Percentiles rank a stretch among this genome's conserved stretches.
Conservation (phyloP, 2,329 filamentous ascomycete genomes). For the Sporothrix humicola region DNA sequence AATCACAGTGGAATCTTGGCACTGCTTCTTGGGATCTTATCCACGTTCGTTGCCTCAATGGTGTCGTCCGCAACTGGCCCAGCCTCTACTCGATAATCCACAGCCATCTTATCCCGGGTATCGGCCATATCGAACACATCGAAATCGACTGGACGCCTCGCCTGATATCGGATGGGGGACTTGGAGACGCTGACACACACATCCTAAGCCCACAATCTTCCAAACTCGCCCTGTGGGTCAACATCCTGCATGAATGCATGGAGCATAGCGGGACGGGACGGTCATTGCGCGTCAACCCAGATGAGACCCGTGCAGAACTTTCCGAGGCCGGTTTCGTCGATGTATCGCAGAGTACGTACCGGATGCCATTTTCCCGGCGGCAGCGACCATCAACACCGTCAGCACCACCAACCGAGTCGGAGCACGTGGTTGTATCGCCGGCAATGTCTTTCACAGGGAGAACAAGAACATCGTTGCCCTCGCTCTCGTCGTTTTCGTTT, state of each 20-base stretch:
- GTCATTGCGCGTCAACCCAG: conserved; percentile 64
- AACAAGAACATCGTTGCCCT: not conserved
- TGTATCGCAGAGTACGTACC: conserved; percentile 71
- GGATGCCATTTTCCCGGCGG: conserved; percentile 67
- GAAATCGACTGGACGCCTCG: conserved; percentile 84
- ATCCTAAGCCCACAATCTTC: not conserved
- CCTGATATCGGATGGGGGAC: conserved; percentile 62
- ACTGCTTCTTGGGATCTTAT: conserved; percentile 76
- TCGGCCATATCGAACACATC: conserved; percentile 81
- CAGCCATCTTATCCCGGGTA: conserved; percentile 77
- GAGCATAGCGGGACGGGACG: conserved; percentile 59
- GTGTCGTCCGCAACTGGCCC: conserved; percentile 78
- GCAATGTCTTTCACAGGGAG: not conserved
- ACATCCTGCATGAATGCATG: conserved; percentile 50
- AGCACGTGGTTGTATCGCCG: not conserved
- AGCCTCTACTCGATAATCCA: conserved; percentile 70
- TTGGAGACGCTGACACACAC: too few relatives aligned
- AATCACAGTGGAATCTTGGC: conserved; percentile 70
- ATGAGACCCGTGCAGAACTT: conserved; percentile 64
- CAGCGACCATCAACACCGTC: not conserved
- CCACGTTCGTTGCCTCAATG: conserved; percentile 78
- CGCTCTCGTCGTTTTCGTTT: conserved; percentile 9
- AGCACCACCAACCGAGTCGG: too few relatives aligned
- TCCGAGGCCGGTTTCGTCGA: conserved; percentile 78
- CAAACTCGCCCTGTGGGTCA: conserved; percentile 27